Evolutionary conservation across 1,139 yeast species (phyloP), one percentile per base, ranked within the genome.

Genomic region (Candida sp.): DNA sequence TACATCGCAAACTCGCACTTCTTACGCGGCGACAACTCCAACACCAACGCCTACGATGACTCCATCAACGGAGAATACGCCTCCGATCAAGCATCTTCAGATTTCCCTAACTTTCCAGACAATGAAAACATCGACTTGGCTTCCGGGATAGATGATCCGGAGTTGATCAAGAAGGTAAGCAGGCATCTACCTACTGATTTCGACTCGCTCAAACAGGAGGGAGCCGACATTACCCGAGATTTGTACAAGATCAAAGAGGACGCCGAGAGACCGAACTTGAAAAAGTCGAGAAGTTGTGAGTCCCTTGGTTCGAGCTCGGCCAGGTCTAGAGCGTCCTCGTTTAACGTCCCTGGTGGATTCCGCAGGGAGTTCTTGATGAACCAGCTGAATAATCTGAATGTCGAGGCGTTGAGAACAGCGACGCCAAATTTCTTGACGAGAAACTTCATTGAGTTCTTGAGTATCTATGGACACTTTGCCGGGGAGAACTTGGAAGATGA

Each of bases 141-240:
- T 12, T 49, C 54, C 3, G 70, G 71, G 2, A 49, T 65, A 1
- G 62, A 59, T 42, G 67, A 72, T 50, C 70, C 73, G 0, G 58
- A 58, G 28, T 44, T 68, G 32, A 50, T 64, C 5, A 59, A 60
- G 33, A 63, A 60, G 50, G 63, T 74, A 4, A 63, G 67, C 17
- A 68, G 67, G 45, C 78, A 74, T 54, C 61, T 74, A 41, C 66
- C 67, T 7, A 52, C 52, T 11, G 58, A 58, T 39, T 49, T 79
- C 57, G 84, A 83, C 44, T 51, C 66, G 2, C 70, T 91, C 50
- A 81, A 83, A 53, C 68, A 84, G 28, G 96, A 88, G 65, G 96
- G 97, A 27, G 98, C 96, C 11, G 97, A 91, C 63, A 86, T 91
- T 44, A 89, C 96, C 5, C 77, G 97, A 53, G 96, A 89, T 58